Evolutionary conservation across 768 basidiomycete species (phyloP).

Genomic region (Auriculariales sp.): DNA sequence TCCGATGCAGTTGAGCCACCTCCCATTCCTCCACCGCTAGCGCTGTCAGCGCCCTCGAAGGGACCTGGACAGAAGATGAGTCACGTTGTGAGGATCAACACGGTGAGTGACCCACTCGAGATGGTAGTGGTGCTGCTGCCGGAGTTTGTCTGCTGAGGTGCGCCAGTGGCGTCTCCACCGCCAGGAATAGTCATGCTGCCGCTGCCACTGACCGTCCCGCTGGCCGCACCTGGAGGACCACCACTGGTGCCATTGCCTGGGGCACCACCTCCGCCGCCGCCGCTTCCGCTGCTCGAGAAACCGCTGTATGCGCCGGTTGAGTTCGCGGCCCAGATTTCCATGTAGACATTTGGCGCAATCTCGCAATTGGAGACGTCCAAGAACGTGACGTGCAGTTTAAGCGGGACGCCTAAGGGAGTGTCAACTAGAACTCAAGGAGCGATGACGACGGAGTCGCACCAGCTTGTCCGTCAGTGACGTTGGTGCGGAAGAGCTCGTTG

Average conservation of each 20-base stretch:
- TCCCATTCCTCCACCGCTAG: neutral
- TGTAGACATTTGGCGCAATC: neutral
- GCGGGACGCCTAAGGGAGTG: neutral
- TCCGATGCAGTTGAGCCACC: neutral
- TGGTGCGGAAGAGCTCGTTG: neutral
- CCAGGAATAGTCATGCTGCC: too few species aligned
- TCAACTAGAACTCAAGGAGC: neutral
- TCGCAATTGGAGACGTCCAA: neutral
- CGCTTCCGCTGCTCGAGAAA: neutral
- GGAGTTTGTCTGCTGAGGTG: too few species aligned
- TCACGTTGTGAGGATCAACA: neutral
- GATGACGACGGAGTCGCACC: neutral
- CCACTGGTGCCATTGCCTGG: neutral
- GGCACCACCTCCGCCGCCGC: neutral
- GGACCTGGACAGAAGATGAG: neutral
- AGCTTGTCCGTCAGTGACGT: neutral
- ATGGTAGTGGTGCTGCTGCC: neutral
- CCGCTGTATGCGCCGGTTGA: neutral
- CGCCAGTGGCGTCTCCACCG: too few species aligned
- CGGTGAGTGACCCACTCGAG: neutral
- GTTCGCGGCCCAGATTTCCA: conserved; percentile 1
- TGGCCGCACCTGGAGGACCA: neutral
- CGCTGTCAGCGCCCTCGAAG: neutral
- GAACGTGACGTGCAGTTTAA: neutral
- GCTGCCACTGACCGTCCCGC: neutral